Base-by-base conservation (phyloP, 139 green algal genomes). In the Eudorina sp. region DNA sequence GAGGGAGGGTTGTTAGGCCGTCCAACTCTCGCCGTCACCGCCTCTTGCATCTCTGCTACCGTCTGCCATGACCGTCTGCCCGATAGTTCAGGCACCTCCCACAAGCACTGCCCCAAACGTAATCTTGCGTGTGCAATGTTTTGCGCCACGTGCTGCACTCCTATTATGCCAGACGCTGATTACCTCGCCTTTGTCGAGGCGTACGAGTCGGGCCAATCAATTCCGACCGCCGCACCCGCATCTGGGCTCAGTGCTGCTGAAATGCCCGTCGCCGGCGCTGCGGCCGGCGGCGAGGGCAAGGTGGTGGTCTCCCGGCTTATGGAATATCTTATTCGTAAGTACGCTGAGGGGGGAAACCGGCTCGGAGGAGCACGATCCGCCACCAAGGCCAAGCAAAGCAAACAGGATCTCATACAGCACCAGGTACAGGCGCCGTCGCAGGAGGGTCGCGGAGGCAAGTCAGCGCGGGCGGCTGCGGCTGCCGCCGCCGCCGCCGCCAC, bases 131-230 rank as follows among this genome's bases (percentile, higher is more conserved):
- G n/a, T n/a, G n/a, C n/a, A n/a, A n/a, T n/a, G n/a, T n/a, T n/a
- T n/a, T n/a, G n/a, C n/a, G n/a, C n/a, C n/a, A n/a, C n/a, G n/a
- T n/a, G n/a, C n/a, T n/a, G n/a, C n/a, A n/a, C n/a, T n/a, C n/a
- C n/a, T n/a, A n/a, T n/a, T n/a, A n/a, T n/a, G n/a, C n/a, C 94
- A 97, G 94, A 97, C 85, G 82, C 92, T 2, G 93, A 96, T 51
- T 97, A 96, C 70, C 55, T 87, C 1, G 93, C 88, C 4, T 97
- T 97, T 83, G 13, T 92, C 11, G 90, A 94, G 79, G 45, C 78
- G 5, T 75, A 95, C 14, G 89, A 96, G 21, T 60, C 88, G 38
- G 92, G 92, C 29, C 89, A 41, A 91, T 89, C n/a, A 79, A 90
- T 21, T 88, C 86, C 3, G 91, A 94, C 82, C 89, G 29, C 38